Base-by-base conservation (phyloP, 2,329 filamentous ascomycete genomes). In the Thermothelomyces thermophilus region DNA sequence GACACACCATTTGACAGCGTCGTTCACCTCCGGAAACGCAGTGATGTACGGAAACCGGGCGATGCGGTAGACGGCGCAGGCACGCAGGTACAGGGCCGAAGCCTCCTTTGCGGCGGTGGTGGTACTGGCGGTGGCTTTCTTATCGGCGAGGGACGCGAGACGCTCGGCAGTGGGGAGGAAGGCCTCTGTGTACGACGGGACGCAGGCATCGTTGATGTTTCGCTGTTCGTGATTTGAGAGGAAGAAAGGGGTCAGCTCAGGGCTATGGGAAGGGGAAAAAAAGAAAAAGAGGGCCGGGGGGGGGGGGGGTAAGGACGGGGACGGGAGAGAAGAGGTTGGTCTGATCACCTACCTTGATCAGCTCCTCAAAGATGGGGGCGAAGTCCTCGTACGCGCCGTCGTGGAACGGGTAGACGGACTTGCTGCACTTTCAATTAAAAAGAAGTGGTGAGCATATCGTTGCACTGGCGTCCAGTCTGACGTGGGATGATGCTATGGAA, bases 391-490 rank as follows among this genome's bases (percentile, higher is more conserved):
- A 76, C 3, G 73, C 70, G 42, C 82, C 80, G 66, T 89, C 86
- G 70, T 89, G 86, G 72, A 90, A 90, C 0, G 83, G 83, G 59
- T 87, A 86, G 8, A 88, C 73, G 50, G 80, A 75, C 67, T 81
- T 82, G 31, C 66, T 65, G 64, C 77, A 81, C 73, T 74, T 11
- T 14, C 13, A 9, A n/a, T n/a, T n/a, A n/a, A n/a, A n/a, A n/a
- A n/a, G 24, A 26, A 26, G 24, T 5, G 5, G 24, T 26, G 9
- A 26, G 24, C 24, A 26, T 26, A 26, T 26, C 24, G 24, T 9
- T 26, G 24, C 24, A 26, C 24, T 26, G 24, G 24, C 24, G 24
- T 9, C 24, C 24, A 26, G 5, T 26, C 9, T 26, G 24, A 26
- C 24, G 24, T 5, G 24, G 9, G 24, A n/a, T n/a, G n/a, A n/a